phyloP scores from a whole-genome alignment of 257 asterid species.

The Coffea eugenioides region DNA sequence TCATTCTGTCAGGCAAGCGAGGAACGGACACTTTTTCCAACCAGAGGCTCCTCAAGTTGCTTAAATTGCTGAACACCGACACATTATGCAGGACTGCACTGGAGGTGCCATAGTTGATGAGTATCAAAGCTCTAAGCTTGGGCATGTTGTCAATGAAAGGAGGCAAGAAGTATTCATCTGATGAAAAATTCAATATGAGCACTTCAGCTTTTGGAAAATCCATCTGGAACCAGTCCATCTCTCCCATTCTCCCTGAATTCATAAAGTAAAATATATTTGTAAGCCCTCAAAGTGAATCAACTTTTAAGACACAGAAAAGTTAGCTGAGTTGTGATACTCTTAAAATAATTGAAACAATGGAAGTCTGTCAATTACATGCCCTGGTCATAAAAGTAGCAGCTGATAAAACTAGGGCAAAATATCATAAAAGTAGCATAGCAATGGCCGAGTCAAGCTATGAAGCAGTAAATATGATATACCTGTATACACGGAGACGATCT shows the following conservation, averaged over 20 bases:
- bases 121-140: conserved; percentile 66
- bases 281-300: neutral
- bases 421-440: neutral
- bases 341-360: neutral
- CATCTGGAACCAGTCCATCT: conserved; percentile 74
- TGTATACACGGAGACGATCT: conserved; percentile 77
- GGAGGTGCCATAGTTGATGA: conserved; percentile 61
- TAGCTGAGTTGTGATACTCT: neutral
- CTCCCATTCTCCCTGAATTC: conserved; percentile 67
- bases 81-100: conserved; percentile 52
- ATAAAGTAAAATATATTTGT: neutral
- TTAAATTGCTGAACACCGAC: conserved; percentile 53
- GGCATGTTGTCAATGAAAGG: conserved; percentile 77
- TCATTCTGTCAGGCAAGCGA: conserved; percentile 52
- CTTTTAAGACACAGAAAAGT: neutral
- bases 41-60: conserved; percentile 84
- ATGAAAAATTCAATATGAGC: conserved; percentile 69
- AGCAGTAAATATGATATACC: conserved; percentile 36
- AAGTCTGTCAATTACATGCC: neutral
- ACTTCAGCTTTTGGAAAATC: conserved; percentile 88
- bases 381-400: neutral
- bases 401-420: neutral
- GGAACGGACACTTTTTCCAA: conserved; percentile 68
- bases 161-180: conserved; percentile 63
- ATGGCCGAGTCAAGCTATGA: neutral